Percentiles rank a stretch among this genome's conserved stretches.
Evolutionary conservation across 441 rosid genomes (phyloP).

Genomic region (Gossypium gossypioides): DNA sequence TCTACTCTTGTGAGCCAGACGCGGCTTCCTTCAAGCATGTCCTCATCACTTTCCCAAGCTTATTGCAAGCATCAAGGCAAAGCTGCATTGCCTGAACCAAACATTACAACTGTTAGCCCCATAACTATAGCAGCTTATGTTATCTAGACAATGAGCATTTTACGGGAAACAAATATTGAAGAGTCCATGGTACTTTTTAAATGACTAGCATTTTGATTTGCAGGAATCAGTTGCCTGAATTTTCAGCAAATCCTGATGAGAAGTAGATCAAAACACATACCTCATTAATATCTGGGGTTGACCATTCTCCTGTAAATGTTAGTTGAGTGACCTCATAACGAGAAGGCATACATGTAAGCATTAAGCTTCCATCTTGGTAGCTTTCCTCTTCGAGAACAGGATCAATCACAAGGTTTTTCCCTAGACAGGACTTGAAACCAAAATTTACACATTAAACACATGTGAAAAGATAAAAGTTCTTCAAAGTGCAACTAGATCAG

Average conservation of each 20-base stretch:
- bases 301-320: slow-evolving; percentile 53
- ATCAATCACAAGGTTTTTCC: slow-evolving; percentile 52
- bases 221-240: neutral
- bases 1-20: slow-evolving; percentile 29
- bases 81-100: slow-evolving; percentile 55
- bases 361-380: slow-evolving; percentile 57
- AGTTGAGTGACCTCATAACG: slow-evolving; percentile 60
- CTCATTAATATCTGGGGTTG: slow-evolving; percentile 46
- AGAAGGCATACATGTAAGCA: slow-evolving; percentile 59
- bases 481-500: neutral
- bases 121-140: neutral
- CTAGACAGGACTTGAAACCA: slow-evolving; percentile 43
- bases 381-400: slow-evolving; percentile 56
- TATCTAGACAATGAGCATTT: neutral
- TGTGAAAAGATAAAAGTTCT: neutral
- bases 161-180: neutral
- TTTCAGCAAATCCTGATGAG: neutral
- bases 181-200: neutral
- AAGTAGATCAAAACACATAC: slow-evolving; percentile 15
- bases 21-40: slow-evolving; percentile 51
- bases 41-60: slow-evolving; percentile 56
- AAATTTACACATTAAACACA: slow-evolving; percentile 1
- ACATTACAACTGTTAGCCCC: neutral
- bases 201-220: neutral
- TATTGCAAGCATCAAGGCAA: slow-evolving; percentile 55